Evolutionary conservation across 345 rosid genomes (phyloP), one percentile per base, ranked within the genome.

Genomic region (Sonneratia caseolaris): DNA sequence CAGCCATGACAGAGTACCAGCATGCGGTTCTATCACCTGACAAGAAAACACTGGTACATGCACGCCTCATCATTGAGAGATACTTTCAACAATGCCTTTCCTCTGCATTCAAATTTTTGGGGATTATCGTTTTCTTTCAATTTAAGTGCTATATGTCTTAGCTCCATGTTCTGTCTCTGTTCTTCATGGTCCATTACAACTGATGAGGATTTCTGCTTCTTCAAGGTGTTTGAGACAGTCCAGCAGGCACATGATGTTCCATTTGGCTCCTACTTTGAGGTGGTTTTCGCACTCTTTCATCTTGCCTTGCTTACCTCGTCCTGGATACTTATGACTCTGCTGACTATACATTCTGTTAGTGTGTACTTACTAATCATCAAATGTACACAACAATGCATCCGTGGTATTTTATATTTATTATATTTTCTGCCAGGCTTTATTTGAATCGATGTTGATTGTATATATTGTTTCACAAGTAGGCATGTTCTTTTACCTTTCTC

Each of bases 211-310:
- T 71, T 74, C 57, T 21, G 37, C 71, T 76, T 68, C 27, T 68
- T 71, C 42, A 72, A 94, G 99, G 96, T 90, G 72, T 92, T 90
- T 72, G 99, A 95, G 85, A 90, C 97, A 12, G 97, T 95, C 72
- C 97, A 92, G 79, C 92, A 92, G 80, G 91, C 97, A 53, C 97
- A 92, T 76, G 97, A 95, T 73, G 96, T 95, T 79, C 99, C 99
- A 32, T 95, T 95, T 69, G 99, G 99, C 38, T 90, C 99, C 75
- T 86, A 79, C 83, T 95, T 95, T 79, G 99, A 95, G 91, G 98
- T 90, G 91, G 98, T 90, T 76, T 22, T 7, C 57, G 3, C 22
- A 53, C 57, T 18, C 22, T 15, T 19, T 61, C 37, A 4, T 42
- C 55, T 68, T 43, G n/a, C 15, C 24, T 68, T 37, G 40, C 18